Evolutionary conservation across 208 protist genomes (phyloP).

Genomic region (Giardia duodenalis): DNA sequence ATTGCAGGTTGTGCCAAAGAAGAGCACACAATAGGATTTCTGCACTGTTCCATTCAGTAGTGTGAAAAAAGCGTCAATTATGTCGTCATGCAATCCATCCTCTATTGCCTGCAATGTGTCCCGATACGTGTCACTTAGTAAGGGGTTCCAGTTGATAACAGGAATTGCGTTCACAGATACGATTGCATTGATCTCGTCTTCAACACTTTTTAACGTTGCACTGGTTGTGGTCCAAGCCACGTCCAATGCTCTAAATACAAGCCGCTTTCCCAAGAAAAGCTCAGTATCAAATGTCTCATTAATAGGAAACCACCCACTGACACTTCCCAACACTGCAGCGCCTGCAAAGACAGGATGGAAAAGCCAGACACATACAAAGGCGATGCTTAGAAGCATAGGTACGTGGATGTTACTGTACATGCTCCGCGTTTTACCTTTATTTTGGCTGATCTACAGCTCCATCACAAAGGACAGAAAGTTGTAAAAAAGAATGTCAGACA

Average conservation of each 20-base stretch:
- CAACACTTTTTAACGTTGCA: background rate
- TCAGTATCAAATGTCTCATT: background rate
- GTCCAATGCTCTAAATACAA: background rate
- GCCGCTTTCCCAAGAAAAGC: background rate
- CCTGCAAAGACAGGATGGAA: background rate
- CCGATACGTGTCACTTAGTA: background rate
- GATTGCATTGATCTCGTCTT: background rate
- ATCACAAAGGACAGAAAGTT: background rate
- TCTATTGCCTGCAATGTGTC: background rate
- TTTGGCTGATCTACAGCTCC: too few relatives aligned
- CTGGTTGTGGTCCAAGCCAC: background rate
- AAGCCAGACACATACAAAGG: too few relatives aligned
- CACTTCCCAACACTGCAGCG: background rate
- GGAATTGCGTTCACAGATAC: background rate
- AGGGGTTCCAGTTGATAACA: background rate
- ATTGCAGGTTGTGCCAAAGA: background rate
- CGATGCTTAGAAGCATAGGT: too few relatives aligned
- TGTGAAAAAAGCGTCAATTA: background rate
- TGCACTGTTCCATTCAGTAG: background rate
- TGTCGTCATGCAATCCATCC: background rate
- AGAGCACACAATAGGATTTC: background rate
- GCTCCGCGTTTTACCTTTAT: too few relatives aligned
- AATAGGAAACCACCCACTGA: background rate
- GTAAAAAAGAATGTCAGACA: background rate
- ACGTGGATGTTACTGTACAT: too few relatives aligned